Evolutionary conservation across 169 alveolate genomes (phyloP), one percentile per base, ranked within the genome.

Genomic region (Babesia bigemina): DNA sequence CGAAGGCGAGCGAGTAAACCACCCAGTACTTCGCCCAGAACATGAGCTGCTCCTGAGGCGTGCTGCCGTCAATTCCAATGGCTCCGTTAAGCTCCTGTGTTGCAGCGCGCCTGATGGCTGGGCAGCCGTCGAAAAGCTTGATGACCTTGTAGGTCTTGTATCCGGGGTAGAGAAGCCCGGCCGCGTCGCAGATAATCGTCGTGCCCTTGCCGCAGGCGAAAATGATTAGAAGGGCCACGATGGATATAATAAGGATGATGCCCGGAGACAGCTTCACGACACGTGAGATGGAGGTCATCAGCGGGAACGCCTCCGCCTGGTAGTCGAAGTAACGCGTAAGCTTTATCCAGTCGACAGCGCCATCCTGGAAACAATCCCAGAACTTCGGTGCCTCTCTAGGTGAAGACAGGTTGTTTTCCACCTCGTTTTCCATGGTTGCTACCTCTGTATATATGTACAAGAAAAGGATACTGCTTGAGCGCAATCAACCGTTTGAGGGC

Each of bases 21-120:
- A 83, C 63, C 90, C 90, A 83, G 75, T 83, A 83, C 70, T 75
- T 83, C 6, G 74, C 74, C 90, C 90, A 83, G 75, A 70, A 83
- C 47, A 62, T 58, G 47, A 83, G 69, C 33, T 83, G 72, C 49
- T 65, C 73, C 42, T 83, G 70, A 4, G 63, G 78, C 11, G n/a
- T 45, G 50, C 81, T 60, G 22, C 77, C 61, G 24, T 63, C 76
- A 26, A 67, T 52, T 8, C 76, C 76, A 2, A 67, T 53, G 42
- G 76, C 76, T 16, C 65, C 65, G 6, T 7, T 55, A 39, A 67
- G 4, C 56, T 67, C 76, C 26, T 29, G 45, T 1, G 76, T 67
- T 11, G 76, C 76, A 10, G 65, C 76, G 24, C 76, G 47, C 4
- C 76, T 50, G 26, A 67, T 67, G 24, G 56, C 60, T 24, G 65